Conservation (phyloP, 1,284 basidiomycete species). For the Sporisorium sorghi region DNA sequence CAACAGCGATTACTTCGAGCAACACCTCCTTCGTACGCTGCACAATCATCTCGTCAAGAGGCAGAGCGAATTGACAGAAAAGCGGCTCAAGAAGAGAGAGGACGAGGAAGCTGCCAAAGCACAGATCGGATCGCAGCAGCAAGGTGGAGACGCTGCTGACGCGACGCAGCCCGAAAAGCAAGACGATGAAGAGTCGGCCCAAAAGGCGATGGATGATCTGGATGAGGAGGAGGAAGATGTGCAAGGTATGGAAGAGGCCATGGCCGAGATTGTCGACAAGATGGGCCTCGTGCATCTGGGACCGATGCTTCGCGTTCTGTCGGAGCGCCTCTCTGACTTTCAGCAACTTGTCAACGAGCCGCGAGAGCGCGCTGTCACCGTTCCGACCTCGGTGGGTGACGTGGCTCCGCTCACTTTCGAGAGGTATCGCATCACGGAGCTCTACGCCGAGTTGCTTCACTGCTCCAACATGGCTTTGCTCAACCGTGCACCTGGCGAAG, state of each 20-base stretch:
- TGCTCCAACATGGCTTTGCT: constrained; percentile 98
- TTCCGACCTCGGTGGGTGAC: constrained; percentile 43
- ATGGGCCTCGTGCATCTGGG: constrained; percentile 96
- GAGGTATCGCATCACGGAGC: constrained; percentile 94
- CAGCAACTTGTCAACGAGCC: constrained; percentile 80
- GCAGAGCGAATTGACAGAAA: constrained; percentile 75
- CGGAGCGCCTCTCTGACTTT: constrained; percentile 78
- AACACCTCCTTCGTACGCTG: constrained; percentile 94
- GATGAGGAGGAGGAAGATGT: constrained; percentile 67
- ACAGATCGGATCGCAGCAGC: constrained; percentile 7
- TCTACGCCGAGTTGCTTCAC: constrained; percentile 95
- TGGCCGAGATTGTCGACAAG: constrained; percentile 86
- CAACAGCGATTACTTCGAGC: constrained; percentile 98
- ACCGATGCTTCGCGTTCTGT: constrained; percentile 82
- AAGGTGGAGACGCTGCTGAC: constrained; percentile 6
- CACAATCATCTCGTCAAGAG: constrained; percentile 88
- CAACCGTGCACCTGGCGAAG: constrained; percentile 75
- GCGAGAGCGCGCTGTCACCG: constrained; percentile 77
- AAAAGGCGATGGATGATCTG: constrained; percentile 74
- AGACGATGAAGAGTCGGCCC: constrained; percentile 56
- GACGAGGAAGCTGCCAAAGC: constrained; percentile 65
- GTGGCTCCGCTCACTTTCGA: constrained; percentile 90
- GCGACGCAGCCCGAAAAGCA: constrained; percentile 19
- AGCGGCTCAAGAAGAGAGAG: constrained; percentile 55
- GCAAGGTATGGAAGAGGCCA: constrained; percentile 78